Evolutionary conservation across 1,284 basidiomycete species (phyloP).

Genomic region (Austropuccinia psidii): DNA sequence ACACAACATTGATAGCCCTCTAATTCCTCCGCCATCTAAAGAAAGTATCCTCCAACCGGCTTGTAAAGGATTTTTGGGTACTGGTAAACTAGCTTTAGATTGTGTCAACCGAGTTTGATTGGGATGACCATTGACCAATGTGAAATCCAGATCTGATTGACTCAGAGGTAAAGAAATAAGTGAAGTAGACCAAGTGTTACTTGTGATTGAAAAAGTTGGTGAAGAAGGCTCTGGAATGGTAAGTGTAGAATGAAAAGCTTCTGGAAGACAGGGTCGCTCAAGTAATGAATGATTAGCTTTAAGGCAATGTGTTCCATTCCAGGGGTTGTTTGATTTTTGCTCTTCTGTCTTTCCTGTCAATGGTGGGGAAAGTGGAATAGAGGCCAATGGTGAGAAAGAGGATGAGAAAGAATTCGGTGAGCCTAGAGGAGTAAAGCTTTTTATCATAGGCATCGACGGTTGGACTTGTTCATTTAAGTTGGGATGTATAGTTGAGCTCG

Average conservation of each 20-base stretch:
- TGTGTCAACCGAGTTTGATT: neutral
- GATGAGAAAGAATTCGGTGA: slow-evolving; percentile 5
- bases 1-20: slow-evolving; percentile 37
- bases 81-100: neutral
- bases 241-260: neutral
- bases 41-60: slow-evolving; percentile 38
- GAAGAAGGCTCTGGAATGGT: slow-evolving; percentile 5
- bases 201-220: slow-evolving; percentile 14
- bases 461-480: neutral
- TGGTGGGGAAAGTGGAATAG: neutral
- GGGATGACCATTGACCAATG: neutral
- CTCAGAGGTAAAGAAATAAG: slow-evolving; percentile 12
- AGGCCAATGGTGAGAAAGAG: neutral
- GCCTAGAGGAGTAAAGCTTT: neutral
- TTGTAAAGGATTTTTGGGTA: slow-evolving; percentile 1
- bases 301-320: neutral
- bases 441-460: neutral
- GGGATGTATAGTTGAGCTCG: neutral
- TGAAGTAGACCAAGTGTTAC: slow-evolving; percentile 30
- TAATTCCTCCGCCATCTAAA: slow-evolving; percentile 40
- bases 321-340: neutral
- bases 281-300: neutral
- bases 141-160: slow-evolving; percentile 10
- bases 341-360: neutral
- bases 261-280: neutral